Evolutionary conservation across 2,329 filamentous ascomycete genomes (phyloP).

Genomic region (Pseudogymnoascus sp.): DNA sequence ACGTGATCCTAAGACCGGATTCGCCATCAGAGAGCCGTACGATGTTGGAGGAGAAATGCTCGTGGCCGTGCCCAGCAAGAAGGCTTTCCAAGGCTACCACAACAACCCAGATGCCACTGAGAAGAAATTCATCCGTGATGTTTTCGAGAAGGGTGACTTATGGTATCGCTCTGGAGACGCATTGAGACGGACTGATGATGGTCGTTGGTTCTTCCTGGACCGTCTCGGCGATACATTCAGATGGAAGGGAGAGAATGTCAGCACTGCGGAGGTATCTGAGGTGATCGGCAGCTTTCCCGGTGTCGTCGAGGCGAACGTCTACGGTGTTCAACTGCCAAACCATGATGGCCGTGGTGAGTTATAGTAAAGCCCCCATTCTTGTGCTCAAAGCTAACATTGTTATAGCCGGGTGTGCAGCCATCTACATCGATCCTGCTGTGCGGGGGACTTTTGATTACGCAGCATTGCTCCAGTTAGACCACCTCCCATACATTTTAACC

Average conservation of each 20-base stretch:
- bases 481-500: neutral
- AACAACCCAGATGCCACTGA: constrained; percentile 58
- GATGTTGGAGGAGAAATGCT: constrained; percentile 69
- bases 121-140: constrained; percentile 57
- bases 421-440: constrained; percentile 46
- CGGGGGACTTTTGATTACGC: constrained; percentile 49
- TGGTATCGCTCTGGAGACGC: constrained; percentile 65
- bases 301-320: constrained; percentile 60
- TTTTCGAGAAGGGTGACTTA: constrained; percentile 59
- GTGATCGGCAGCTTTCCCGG: constrained; percentile 51
- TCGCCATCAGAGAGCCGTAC: constrained; percentile 55
- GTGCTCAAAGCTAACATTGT: neutral
- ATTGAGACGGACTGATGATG: constrained; percentile 51
- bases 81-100: constrained; percentile 61
- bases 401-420: constrained; percentile 55
- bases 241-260: constrained; percentile 66
- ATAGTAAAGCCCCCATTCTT: neutral
- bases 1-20: constrained; percentile 60
- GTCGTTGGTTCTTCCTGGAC: constrained; percentile 63
- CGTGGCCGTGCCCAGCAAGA: constrained; percentile 49
- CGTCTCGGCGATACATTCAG: constrained; percentile 66
- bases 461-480: constrained; percentile 44
- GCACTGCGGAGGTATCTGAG: constrained; percentile 59
- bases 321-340: constrained; percentile 56
- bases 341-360: constrained; percentile 50